Evolutionary conservation across 257 asterid species (phyloP).

Genomic region (Scutellaria minor): DNA sequence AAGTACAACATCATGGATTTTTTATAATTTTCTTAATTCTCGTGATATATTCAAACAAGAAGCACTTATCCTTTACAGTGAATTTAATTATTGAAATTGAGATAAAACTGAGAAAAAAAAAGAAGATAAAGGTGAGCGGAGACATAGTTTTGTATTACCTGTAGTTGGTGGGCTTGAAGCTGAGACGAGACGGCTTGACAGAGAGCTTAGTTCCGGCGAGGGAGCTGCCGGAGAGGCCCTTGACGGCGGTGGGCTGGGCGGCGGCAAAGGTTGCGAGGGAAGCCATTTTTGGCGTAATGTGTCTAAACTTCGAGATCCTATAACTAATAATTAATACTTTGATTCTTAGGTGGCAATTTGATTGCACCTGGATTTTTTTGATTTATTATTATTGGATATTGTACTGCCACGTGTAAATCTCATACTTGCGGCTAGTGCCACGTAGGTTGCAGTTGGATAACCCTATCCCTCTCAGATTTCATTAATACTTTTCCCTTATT

Average conservation of each 20-base stretch:
- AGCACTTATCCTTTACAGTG: too few species aligned
- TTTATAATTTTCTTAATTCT: too few species aligned
- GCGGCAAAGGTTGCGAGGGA: slow-evolving; percentile 65
- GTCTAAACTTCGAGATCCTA: slow-evolving; percentile 13
- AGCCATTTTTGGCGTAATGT: slow-evolving; percentile 52
- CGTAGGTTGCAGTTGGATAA: slow-evolving; percentile 48
- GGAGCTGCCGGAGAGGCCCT: slow-evolving; percentile 87
- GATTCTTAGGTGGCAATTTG: slow-evolving; percentile 16
- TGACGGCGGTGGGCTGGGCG: slow-evolving; percentile 58
- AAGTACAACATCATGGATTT: too few species aligned
- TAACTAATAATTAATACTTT: slow-evolving; percentile 9
- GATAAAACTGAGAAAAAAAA: background rate
- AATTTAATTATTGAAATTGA: too few species aligned
- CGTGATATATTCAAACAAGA: background rate
- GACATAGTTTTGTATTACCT: slow-evolving; percentile 41
- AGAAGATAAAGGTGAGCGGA: background rate
- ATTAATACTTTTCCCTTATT: background rate
- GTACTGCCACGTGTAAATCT: slow-evolving; percentile 50
- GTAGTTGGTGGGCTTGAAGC: slow-evolving; percentile 52
- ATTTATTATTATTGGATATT: slow-evolving; percentile 38
- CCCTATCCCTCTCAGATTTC: slow-evolving; percentile 44
- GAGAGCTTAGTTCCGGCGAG: slow-evolving; percentile 71
- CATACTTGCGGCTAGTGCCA: slow-evolving; percentile 40
- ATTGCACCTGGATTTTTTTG: slow-evolving; percentile 12
- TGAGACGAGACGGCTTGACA: slow-evolving; percentile 54